These are phyloP conservation scores for Alisma plantagoaquatica DNA, from an alignment of 106 monocot genomes.

Conservation along the genomic window DNA sequence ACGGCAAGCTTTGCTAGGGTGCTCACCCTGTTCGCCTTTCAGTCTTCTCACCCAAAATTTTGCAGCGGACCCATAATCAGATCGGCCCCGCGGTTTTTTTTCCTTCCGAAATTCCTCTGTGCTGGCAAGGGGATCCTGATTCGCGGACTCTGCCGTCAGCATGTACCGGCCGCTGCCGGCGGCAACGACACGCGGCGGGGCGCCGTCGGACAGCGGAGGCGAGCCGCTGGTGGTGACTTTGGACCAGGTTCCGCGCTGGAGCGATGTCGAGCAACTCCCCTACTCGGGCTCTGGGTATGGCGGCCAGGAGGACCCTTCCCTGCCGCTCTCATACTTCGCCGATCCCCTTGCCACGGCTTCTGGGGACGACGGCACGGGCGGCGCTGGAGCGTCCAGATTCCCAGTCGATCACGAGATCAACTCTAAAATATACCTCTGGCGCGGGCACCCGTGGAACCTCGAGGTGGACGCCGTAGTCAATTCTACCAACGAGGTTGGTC, in stretches of 20 bases:
- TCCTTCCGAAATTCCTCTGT: too few species aligned
- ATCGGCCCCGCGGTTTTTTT: too few species aligned
- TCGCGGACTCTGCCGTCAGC: too few species aligned
- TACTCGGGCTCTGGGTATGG: slow-evolving; percentile 1
- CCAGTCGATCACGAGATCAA: slow-evolving; percentile 92
- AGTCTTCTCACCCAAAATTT: too few species aligned
- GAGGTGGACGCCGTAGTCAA: slow-evolving; percentile 99
- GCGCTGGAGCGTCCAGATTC: slow-evolving; percentile 62
- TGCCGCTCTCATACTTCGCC: slow-evolving; percentile 47
- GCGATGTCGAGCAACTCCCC: slow-evolving; percentile 79
- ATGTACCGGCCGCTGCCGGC: slow-evolving; percentile 47
- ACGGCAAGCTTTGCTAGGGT: too few species aligned
- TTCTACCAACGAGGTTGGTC: slow-evolving; percentile 88
- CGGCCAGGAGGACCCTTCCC: slow-evolving; percentile 34
- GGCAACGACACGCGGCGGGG: slow-evolving; percentile 21
- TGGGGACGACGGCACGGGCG: slow-evolving; percentile 23
- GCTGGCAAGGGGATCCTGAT: too few species aligned
- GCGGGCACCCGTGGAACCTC: slow-evolving; percentile 95
- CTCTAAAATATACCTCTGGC: slow-evolving; percentile 84
- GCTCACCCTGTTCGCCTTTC: too few species aligned
- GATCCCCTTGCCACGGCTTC: slow-evolving; percentile 50
- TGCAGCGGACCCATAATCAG: too few species aligned
- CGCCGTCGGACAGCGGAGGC: slow-evolving; percentile 42
- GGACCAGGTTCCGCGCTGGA: slow-evolving; percentile 95
- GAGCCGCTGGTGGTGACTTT: slow-evolving; percentile 64